Evolutionary conservation across 257 asterid genomes (phyloP).

Genomic region (Capsicum baccatum): DNA sequence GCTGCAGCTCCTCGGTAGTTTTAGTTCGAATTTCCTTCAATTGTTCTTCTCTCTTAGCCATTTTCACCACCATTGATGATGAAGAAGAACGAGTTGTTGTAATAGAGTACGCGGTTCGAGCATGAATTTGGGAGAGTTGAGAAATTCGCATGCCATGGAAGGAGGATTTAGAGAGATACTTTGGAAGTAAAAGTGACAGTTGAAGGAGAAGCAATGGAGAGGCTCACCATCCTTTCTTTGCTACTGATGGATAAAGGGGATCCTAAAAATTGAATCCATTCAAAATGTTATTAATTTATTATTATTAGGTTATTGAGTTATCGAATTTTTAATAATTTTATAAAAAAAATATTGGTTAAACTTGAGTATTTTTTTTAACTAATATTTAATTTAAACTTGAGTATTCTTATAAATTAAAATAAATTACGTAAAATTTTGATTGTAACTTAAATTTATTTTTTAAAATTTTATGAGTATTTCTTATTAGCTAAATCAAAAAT

Average conservation of each 20-base stretch:
- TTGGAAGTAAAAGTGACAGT: conserved; percentile 49
- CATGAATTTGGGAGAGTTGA: conserved; percentile 51
- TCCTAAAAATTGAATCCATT: too few relatives aligned
- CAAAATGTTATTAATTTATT: too few relatives aligned
- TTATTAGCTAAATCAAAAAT: too few relatives aligned
- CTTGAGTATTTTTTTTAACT: too few relatives aligned
- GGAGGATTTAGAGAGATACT: conserved; percentile 49
- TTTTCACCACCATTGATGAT: conserved; percentile 62
- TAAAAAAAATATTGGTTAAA: too few relatives aligned
- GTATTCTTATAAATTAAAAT: too few relatives aligned
- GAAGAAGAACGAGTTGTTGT: conserved; percentile 35
- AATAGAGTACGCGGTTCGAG: conserved; percentile 35
- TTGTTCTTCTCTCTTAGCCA: conserved; percentile 83
- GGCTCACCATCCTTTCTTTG: conserved; percentile 55
- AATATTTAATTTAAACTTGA: too few relatives aligned
- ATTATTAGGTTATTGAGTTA: too few relatives aligned
- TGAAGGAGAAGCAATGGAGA: conserved; percentile 65
- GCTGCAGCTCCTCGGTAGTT: conserved; percentile 77
- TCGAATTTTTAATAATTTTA: too few relatives aligned
- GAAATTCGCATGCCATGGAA: conserved; percentile 68
- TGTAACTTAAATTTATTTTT: too few relatives aligned
- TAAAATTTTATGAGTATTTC: too few relatives aligned
- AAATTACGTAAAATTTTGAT: too few relatives aligned
- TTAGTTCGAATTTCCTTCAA: conserved; percentile 78
- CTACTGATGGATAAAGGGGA: background rate